Percentiles rank a stretch among this genome's conserved stretches.
phyloP scores from a whole-genome alignment of 306 rosid genomes.

The Vigna reflexopilosa region DNA sequence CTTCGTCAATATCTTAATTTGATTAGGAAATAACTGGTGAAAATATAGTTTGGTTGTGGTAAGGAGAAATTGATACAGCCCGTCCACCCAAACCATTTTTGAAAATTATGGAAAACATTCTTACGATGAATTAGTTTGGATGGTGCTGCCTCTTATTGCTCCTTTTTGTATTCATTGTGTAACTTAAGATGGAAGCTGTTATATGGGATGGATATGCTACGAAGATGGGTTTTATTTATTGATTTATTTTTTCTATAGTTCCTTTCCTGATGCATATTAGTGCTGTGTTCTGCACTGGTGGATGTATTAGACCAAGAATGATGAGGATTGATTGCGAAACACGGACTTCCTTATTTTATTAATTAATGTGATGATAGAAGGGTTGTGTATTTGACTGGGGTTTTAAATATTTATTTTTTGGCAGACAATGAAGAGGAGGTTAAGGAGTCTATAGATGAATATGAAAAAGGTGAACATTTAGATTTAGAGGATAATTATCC shows the following conservation, averaged over 20 bases:
- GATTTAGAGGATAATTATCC: constrained; percentile 94
- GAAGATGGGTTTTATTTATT: not conserved
- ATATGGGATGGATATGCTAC: not conserved
- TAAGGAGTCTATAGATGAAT: constrained; percentile 80
- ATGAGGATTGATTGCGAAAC: constrained; percentile 28
- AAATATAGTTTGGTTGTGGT: not conserved
- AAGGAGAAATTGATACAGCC: not conserved
- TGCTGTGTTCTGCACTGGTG: constrained; percentile 11
- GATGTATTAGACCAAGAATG: constrained; percentile 39
- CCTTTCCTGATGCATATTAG: constrained; percentile 27
- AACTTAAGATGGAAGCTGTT: constrained; percentile 1
- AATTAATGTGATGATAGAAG: constrained; percentile 46
- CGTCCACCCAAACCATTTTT: not conserved
- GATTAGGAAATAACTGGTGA: not conserved
- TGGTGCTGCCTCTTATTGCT: not conserved
- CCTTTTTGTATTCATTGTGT: constrained; percentile 1
- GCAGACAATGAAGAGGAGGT: constrained; percentile 78
- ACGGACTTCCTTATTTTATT: constrained; percentile 25
- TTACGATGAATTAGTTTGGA: constrained; percentile 8
- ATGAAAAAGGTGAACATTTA: constrained; percentile 82
- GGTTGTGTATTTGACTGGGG: constrained; percentile 49
- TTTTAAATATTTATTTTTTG: constrained; percentile 55
- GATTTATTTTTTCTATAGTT: not conserved
- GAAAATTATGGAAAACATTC: constrained; percentile 19
- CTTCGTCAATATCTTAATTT: constrained; percentile 5